Evolutionary conservation across 495 filamentous ascomycete genomes (phyloP), one percentile per base, ranked within the genome.

Genomic region (Penicillium nucicola): DNA sequence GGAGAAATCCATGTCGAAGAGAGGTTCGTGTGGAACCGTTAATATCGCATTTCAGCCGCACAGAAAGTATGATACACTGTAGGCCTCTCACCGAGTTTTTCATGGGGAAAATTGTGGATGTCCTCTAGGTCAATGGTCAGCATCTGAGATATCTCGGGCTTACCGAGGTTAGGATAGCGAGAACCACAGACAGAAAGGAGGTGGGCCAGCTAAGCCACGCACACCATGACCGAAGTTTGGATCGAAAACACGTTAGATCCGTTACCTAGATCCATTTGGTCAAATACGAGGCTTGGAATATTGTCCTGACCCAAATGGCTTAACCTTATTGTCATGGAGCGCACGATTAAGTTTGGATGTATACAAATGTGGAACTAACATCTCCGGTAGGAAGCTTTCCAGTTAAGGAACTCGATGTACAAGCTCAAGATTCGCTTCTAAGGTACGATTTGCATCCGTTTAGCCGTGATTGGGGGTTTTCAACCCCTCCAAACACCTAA

Each of bases 141-240:
- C 25, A 8, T 28, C 25, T 4, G 7, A 28, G 7, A 28, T 9
- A 6, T 28, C 25, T 1, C 2, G 25, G 25, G 5, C 0, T 28
- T 28, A 9, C 25, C 25, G 25, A 28, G 25, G 25, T 28, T 28
- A 9, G 0, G 7, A 1, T 5, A 22, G 20, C n/a, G 5, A 3
- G 20, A 22, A 22, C 20, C 20, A 5, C 20, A 28, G 25, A 28
- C 25, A 28, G 45, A 48, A 14, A 12, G 23, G 10, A 46, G 23
- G 19, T 33, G 41, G 22, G 15, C n/a, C 35, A 38, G 18, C 35
- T 48, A 36, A 49, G 46, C 37, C 46, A 33, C 44, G n/a, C n/a
- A 28, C 9, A 4, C 22, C 0, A 28, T 25, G 33, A 30, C 32
- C 2, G 18, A 45, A 37, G 25, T 40, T 23, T 20, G 13, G 7